These are phyloP conservation scores for Botryotinia calthae DNA, from an alignment of 2,329 filamentous ascomycete genomes.

Conservation along the genomic window DNA sequence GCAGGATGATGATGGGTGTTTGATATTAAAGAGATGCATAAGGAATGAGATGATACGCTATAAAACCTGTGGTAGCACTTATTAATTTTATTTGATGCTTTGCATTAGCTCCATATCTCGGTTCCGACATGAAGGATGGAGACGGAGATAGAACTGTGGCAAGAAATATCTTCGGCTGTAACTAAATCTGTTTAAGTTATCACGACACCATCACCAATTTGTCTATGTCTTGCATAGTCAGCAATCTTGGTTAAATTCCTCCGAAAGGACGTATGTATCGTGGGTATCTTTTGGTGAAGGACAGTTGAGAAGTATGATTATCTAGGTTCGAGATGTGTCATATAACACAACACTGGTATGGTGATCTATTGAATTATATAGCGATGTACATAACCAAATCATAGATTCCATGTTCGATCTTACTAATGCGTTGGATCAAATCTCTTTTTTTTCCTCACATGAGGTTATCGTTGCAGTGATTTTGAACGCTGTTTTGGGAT, in stretches of 20 bases:
- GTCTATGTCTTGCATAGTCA: constrained; percentile 3
- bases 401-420: constrained; percentile 5
- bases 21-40: not conserved
- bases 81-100: not conserved
- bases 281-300: not conserved
- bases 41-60: constrained; percentile 1
- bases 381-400: not conserved
- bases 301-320: constrained; percentile 1
- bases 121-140: not conserved
- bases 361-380: not conserved
- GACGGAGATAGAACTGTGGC: not conserved
- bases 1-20: not conserved
- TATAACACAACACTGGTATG: constrained; percentile 3
- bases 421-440: not conserved
- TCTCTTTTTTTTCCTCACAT: not conserved
- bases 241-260: constrained; percentile 20
- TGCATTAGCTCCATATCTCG: constrained; percentile 9
- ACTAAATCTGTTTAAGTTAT: not conserved
- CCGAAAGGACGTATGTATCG: constrained; percentile 8
- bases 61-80: not conserved
- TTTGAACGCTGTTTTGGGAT: not conserved
- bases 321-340: constrained; percentile 14
- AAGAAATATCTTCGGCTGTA: not conserved
- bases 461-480: not conserved
- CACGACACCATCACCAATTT: not conserved